Base-by-base conservation (phyloP, 2,329 filamentous ascomycete species). In the Pyrenophora tritici-repentis region DNA sequence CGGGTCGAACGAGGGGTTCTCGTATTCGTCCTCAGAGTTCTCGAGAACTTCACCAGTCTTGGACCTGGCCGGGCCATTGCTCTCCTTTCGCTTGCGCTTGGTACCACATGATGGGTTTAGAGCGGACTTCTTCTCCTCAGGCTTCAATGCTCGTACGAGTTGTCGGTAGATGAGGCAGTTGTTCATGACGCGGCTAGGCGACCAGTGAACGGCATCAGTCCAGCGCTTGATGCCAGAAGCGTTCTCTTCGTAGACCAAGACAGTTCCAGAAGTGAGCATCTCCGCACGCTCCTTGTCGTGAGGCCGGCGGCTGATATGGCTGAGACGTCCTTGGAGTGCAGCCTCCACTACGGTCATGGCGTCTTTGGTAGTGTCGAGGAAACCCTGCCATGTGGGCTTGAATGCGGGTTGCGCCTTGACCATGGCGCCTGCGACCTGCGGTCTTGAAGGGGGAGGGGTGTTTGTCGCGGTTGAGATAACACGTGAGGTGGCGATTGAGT, bases 181-280 rank as follows among this genome's bases (percentile, higher is more conserved):
- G 51, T 87, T 88, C 40, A 93, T 79, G 40, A 95, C 93, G 13
- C 89, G 86, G 72, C 87, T 95, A 0, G 92, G 92, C 62, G 90
- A 95, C 92, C 92, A 97, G 6, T 88, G 87, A 9, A 93, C 85
- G 12, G 92, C 91, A 62, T 97, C 92, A 0, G 91, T 96, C 92
- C 92, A 97, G 48, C 92, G 83, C 76, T 95, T 95, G 76, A 96
- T 96, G 4, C 91, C 91, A 0, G 91, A 95, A 0, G 90, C 87
- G 55, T 90, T 87, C 71, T 96, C 91, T 67, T 96, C 91, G 72
- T 96, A 97, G 59, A 96, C 90, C 74, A 96, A 94, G 39, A 96
- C 84, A 60, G 88, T 88, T 31, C 92, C 92, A 61, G 90, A 95
- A 60, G 83, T 83, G 68, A 96, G 94, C 43, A 96, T 83, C 16